Evolutionary conservation across 2,329 filamentous ascomycete species (phyloP), one percentile per base, ranked within the genome.

Genomic region (Proliferodiscus dingleyae): DNA sequence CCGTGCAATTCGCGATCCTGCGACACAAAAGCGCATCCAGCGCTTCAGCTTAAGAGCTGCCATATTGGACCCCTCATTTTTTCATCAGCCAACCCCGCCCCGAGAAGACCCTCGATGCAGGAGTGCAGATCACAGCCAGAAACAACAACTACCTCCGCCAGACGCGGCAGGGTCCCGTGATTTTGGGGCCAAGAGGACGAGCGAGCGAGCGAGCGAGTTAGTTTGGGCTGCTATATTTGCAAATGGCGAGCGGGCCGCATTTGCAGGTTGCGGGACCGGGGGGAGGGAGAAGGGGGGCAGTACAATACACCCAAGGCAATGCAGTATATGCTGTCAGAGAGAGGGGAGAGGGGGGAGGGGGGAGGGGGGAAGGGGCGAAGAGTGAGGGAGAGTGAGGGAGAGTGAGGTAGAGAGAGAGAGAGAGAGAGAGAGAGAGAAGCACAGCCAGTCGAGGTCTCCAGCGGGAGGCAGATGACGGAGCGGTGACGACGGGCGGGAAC

Each of bases 101-200:
- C 36, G 28, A 39, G 22, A 26, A 22, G 6, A 44, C 34, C 24
- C 18, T 18, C 43, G 36, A 34, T 45, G 43, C 28, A 36, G 15
- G n/a, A 15, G 11, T 38, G 44, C 37, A 19, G 38, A 46, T 41
- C 38, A 6, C 22, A 28, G 15, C 37, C 21, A 10, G 4, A 46
- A 46, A 38, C 9, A 23, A n/a, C 21, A 18, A 37, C 30, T 32
- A 41, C 41, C 43, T 28, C 37, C 37, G 37, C 28, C 29, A n/a
- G n/a, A n/a, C n/a, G n/a, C n/a, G n/a, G n/a, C 29, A 21, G 11
- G 22, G 19, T 41, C 37, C 44, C 37, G 44, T 46, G 38, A 45
- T 29, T 26, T 9, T 41, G 37, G 22, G 33, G 19, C 24, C 13
- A 15, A 5, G 13, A 36, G 15, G 13, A 28, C 26, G 26, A 13